Percentiles rank a stretch among this genome's conserved stretches.
These are phyloP conservation scores for Lindgomyces ingoldianus DNA, from an alignment of 495 filamentous ascomycete genomes.

Conservation along the genomic window DNA sequence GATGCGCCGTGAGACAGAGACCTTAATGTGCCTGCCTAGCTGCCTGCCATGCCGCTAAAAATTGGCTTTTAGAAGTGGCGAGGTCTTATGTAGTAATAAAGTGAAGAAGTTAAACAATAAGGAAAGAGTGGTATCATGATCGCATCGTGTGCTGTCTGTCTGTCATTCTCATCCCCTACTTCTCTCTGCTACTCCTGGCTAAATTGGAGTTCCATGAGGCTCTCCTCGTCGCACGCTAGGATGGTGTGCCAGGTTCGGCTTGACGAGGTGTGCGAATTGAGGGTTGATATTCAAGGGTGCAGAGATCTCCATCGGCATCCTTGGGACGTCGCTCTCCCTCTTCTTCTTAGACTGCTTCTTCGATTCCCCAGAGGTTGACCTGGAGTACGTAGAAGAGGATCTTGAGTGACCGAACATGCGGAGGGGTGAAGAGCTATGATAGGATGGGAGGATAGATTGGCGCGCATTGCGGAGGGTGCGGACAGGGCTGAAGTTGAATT, in stretches of 20 bases:
- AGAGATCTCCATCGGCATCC: constrained; percentile 42
- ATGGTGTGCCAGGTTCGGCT: constrained; percentile 41
- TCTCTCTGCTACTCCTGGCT: too few relatives aligned
- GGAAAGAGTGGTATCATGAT: constrained; percentile 22
- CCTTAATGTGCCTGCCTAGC: neutral
- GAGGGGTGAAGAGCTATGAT: constrained; percentile 33
- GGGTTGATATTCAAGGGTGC: constrained; percentile 45
- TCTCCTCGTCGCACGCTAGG: constrained; percentile 29
- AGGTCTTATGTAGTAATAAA: neutral
- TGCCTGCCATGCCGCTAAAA: too few relatives aligned
- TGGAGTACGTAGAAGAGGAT: constrained; percentile 20
- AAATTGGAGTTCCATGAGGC: too few relatives aligned
- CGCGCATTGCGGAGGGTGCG: constrained; percentile 33
- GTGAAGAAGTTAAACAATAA: neutral
- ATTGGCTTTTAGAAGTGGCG: neutral
- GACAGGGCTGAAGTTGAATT: constrained; percentile 31
- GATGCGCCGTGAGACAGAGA: neutral
- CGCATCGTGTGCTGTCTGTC: neutral
- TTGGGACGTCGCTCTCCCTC: constrained; percentile 28
- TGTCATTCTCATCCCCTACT: neutral
- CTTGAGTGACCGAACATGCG: neutral
- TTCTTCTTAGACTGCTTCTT: constrained; percentile 8
- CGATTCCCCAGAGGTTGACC: constrained; percentile 26
- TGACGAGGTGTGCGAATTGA: constrained; percentile 46
- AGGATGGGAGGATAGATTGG: constrained; percentile 34